These are phyloP conservation scores for Rhizopogon parksii DNA, from an alignment of 1,284 basidiomycete species.

Conservation along the genomic window DNA sequence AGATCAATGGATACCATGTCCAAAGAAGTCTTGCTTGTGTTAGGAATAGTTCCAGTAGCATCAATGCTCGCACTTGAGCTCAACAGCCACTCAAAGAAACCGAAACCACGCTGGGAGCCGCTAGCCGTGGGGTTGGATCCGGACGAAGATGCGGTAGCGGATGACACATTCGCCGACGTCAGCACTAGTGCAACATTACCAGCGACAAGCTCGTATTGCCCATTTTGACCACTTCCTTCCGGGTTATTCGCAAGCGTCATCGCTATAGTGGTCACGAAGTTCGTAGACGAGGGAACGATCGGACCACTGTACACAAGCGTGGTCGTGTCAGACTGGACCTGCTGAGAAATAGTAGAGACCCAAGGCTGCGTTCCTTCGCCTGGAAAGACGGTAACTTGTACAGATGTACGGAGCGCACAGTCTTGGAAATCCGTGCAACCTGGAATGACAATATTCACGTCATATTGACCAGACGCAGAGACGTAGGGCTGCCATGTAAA, in stretches of 20 bases:
- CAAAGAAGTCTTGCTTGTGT: slow-evolving; percentile 65
- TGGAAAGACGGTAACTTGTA: slow-evolving; percentile 80
- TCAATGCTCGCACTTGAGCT: slow-evolving; percentile 38
- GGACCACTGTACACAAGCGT: slow-evolving; percentile 76
- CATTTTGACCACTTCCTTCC: slow-evolving; percentile 51
- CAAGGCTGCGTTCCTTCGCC: slow-evolving; percentile 58
- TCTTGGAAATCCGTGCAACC: slow-evolving; percentile 80
- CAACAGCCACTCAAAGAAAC: slow-evolving; percentile 77
- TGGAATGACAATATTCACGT: slow-evolving; percentile 79
- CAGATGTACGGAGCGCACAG: slow-evolving; percentile 75
- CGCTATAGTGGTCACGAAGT: slow-evolving; percentile 70
- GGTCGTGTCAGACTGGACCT: slow-evolving; percentile 58
- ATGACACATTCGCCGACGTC: slow-evolving; percentile 47
- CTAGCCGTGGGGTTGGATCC: slow-evolving; percentile 25
- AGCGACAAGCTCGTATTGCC: slow-evolving; percentile 75
- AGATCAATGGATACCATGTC: slow-evolving; percentile 58
- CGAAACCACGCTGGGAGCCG: slow-evolving; percentile 46
- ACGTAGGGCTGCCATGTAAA: slow-evolving; percentile 91
- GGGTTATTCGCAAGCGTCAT: slow-evolving; percentile 63
- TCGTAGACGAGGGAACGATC: slow-evolving; percentile 64
- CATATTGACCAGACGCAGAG: slow-evolving; percentile 80
- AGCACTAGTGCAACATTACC: slow-evolving; percentile 72
- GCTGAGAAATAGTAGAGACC: slow-evolving; percentile 68
- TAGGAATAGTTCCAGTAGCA: slow-evolving; percentile 55
- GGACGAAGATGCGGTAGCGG: slow-evolving; percentile 23